These are phyloP conservation scores for Agapanthus africanus DNA, from an alignment of 106 monocot species.

Conservation along the genomic window DNA sequence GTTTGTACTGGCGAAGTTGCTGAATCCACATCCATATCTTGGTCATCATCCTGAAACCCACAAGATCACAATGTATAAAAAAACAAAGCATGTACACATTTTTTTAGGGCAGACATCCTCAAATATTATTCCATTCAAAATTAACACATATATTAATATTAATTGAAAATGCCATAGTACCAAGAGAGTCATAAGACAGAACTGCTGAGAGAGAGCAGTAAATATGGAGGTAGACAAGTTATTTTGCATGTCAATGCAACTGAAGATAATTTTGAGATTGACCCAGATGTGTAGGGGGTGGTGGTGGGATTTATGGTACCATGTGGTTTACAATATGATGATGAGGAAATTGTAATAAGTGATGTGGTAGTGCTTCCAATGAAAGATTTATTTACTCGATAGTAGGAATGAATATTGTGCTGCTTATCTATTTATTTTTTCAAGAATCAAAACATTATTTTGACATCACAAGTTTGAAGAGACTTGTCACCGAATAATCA, in stretches of 20 bases:
- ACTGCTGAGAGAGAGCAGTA: not conserved
- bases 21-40: conserved; percentile 88
- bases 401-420: not conserved
- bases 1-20: conserved; percentile 41
- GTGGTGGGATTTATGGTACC: not conserved
- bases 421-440: not conserved
- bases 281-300: too few species aligned
- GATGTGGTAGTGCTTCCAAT: not conserved
- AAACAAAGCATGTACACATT: too few species aligned
- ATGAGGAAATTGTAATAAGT: not conserved
- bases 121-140: not conserved
- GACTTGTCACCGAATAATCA: not conserved
- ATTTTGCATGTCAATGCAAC: not conserved
- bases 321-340: not conserved
- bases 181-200: not conserved
- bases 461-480: not conserved
- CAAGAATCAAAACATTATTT: not conserved
- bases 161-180: not conserved
- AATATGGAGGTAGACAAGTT: not conserved
- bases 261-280: not conserved
- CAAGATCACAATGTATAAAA: not conserved
- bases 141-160: not conserved
- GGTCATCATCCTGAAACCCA: conserved; percentile 63
- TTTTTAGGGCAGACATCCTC: too few species aligned
- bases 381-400: not conserved